Base-by-base conservation (phyloP, 345 rosid species). In the Luvunga scandens region DNA sequence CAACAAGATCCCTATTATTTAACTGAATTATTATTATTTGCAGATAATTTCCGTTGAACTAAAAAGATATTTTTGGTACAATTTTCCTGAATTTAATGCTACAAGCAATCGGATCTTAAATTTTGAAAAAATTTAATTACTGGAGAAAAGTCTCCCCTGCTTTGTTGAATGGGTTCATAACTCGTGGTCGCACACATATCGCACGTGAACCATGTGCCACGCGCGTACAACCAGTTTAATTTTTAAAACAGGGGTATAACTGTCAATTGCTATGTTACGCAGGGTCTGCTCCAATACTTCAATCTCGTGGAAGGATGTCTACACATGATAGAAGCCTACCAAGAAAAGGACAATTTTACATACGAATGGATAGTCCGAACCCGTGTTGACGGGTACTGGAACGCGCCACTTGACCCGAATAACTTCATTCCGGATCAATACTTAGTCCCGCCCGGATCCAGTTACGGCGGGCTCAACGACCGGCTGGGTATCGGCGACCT, bases 361-460 rank as follows among this genome's bases (percentile, higher is more conserved):
- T 96, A 94, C 79, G 94, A 94, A 67, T 96, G 99, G 99, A 88
- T 94, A 69, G 79, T 96, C 81, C 94, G 99, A 9, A 90, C 99
- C 77, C 97, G 97, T 7, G 98, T 96, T 0, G 99, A 96, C 67
- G 91, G 97, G 7, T 96, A 84, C 84, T 96, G 99, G 99, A 77
- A 81, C 63, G 93, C 90, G 28, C 90, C 94, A 0, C 78, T 96
- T 2, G 79, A 75, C 25, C 94, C 99, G 3, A 72, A 79, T 36
- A 80, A 86, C 75, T 96, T 94, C 79, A 66, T 88, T 48, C 85
- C 90, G 13, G 92, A 91, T 67, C 79, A 66, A 0, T 96, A 96
- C 79, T 16, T 88, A 53, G 90, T 96, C 86, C 99, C 99, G 1
- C 84, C 88, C 0, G 99, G 99, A 30, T 96, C 98, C 48, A 71